These are phyloP conservation scores for Calvatia gigantea DNA, from an alignment of 768 basidiomycete species.

Conservation along the genomic window DNA sequence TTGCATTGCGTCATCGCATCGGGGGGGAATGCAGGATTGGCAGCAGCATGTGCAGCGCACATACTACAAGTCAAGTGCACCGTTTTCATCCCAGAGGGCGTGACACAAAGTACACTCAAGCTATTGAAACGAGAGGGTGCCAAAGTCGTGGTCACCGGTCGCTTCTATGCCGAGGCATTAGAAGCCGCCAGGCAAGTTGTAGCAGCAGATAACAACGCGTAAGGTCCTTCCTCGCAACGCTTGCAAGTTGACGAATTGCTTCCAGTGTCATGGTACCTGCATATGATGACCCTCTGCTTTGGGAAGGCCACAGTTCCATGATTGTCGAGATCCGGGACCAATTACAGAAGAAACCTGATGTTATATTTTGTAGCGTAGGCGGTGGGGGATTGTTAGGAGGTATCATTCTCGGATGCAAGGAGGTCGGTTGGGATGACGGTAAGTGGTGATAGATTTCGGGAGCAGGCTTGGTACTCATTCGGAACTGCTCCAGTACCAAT, in stretches of 20 bases:
- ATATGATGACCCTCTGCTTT: constrained; percentile 65
- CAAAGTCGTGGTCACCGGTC: constrained; percentile 54
- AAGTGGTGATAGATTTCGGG: constrained; percentile 15
- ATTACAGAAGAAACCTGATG: constrained; percentile 54
- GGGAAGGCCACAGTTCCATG: constrained; percentile 80
- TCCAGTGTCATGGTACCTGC: constrained; percentile 64
- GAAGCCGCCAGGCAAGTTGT: constrained; percentile 45
- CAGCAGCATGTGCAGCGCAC: constrained; percentile 61
- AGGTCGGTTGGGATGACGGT: constrained; percentile 70
- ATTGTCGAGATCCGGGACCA: constrained; percentile 59
- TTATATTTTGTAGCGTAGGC: constrained; percentile 76
- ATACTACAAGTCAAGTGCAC: constrained; percentile 55
- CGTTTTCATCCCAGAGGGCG: constrained; percentile 62
- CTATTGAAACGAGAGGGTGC: constrained; percentile 53
- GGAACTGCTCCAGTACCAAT: constrained; percentile 47
- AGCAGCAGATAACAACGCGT: constrained; percentile 48
- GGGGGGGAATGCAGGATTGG: constrained; percentile 79
- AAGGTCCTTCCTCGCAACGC: constrained; percentile 21
- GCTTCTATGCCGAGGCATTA: constrained; percentile 56
- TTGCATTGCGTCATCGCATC: constrained; percentile 71
- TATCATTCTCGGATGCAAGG: constrained; percentile 61
- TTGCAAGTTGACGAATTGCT: constrained; percentile 1
- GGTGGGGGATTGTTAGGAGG: constrained; percentile 73
- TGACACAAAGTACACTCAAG: constrained; percentile 42
- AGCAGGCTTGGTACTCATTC: background rate